A percentile compares a stretch with the other conserved stretches of the same genome.
Evolutionary conservation across 192 early-diverging fungal genomes (phyloP).

Genomic region (Gamsiella multidivaricata): DNA sequence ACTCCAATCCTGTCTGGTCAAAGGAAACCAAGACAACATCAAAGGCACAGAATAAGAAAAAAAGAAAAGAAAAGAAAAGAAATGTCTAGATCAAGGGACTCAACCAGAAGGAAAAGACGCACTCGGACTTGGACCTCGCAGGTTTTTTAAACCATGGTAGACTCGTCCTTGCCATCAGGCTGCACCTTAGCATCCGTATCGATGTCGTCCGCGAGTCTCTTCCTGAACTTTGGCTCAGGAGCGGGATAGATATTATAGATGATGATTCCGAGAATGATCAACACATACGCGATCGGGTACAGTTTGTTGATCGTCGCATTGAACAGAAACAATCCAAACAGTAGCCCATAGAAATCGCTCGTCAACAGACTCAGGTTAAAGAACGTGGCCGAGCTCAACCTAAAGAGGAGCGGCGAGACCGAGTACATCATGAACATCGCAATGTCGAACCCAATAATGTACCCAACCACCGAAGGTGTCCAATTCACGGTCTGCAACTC

Average conservation of each 20-base stretch:
- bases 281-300: slow-evolving; percentile 74
- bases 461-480: slow-evolving; percentile 66
- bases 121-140: no score
- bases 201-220: slow-evolving; percentile 7
- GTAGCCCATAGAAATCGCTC: slow-evolving; percentile 82
- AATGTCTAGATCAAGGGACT: neutral
- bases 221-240: slow-evolving; percentile 60
- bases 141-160: slow-evolving; percentile 9
- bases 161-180: neutral
- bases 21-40: no score
- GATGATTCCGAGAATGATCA: slow-evolving; percentile 73
- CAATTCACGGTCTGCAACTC: slow-evolving; percentile 61
- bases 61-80: neutral
- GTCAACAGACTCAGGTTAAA: slow-evolving; percentile 84
- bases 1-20: no score
- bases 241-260: slow-evolving; percentile 75
- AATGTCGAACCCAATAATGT: slow-evolving; percentile 72
- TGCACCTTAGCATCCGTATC: neutral
- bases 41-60: neutral
- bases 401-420: slow-evolving; percentile 76
- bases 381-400: slow-evolving; percentile 75
- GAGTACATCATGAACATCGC: slow-evolving; percentile 80
- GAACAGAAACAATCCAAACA: slow-evolving; percentile 81
- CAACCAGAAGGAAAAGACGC: neutral
- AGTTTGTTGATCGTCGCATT: slow-evolving; percentile 64